A percentile compares a stretch with the other conserved stretches of the same genome.
These are phyloP conservation scores for Ophiostoma sp. DNA, from an alignment of 2,329 filamentous ascomycete species.

Conservation along the genomic window DNA sequence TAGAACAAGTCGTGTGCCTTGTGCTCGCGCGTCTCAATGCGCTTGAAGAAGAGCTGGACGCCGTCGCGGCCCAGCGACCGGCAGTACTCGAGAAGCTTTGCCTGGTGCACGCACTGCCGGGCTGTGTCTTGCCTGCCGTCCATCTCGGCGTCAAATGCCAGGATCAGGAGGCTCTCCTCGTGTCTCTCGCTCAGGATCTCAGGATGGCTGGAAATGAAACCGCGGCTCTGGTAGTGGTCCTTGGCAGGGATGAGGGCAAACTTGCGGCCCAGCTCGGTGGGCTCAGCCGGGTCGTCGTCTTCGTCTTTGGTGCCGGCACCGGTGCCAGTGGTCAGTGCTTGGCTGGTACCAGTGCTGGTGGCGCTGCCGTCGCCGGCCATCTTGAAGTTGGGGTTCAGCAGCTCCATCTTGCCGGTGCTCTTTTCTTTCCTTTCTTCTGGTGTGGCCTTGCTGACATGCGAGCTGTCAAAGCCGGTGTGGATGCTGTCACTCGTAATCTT, in stretches of 20 bases:
- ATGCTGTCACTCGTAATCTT: conserved; percentile 94
- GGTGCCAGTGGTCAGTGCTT: background rate
- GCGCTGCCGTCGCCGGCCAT: conserved; percentile 14
- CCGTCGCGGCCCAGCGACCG: conserved; percentile 82
- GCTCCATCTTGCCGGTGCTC: conserved; percentile 51
- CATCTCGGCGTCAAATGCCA: conserved; percentile 85
- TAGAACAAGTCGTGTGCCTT: conserved; percentile 86
- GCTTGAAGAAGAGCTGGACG: conserved; percentile 90
- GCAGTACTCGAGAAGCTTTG: conserved; percentile 89
- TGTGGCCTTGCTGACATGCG: conserved; percentile 62
- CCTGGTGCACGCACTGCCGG: conserved; percentile 87
- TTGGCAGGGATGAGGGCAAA: conserved; percentile 73
- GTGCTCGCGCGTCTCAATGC: conserved; percentile 83
- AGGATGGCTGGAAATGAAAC: conserved; percentile 75
- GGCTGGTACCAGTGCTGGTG: conserved; percentile 30
- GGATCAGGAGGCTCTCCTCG: conserved; percentile 82
- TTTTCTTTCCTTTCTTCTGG: conserved; percentile 51
- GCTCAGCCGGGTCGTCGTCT: conserved; percentile 69
- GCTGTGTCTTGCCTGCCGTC: conserved; percentile 70
- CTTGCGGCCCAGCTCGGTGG: conserved; percentile 69
- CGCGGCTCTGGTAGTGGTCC: conserved; percentile 67
- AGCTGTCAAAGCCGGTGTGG: conserved; percentile 85
- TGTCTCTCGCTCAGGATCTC: conserved; percentile 73
- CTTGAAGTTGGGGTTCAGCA: conserved; percentile 61
- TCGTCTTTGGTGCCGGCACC: conserved; percentile 32